A percentile compares a stretch with the other conserved stretches of the same genome.
Conservation (phyloP, 257 asterid genomes). For the Cinchona pubescens region DNA sequence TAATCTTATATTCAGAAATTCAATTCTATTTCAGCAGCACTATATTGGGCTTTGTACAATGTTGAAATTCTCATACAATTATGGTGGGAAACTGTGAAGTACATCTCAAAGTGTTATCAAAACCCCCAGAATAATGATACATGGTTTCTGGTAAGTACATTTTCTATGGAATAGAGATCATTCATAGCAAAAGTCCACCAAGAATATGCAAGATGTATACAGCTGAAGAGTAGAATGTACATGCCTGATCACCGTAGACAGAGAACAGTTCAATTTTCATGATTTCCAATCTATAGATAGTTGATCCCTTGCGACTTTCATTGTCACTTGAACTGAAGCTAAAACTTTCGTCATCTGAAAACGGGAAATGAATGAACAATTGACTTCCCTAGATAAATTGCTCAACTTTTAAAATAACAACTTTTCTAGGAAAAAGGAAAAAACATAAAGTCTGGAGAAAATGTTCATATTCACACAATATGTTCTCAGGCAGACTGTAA, state of each 20-base stretch:
- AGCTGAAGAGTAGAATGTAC: slow-evolving; percentile 19
- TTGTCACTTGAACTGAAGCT: slow-evolving; percentile 36
- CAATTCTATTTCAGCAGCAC: not conserved
- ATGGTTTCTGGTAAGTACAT: not conserved
- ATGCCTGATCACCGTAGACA: slow-evolving; percentile 73
- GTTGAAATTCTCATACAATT: not conserved
- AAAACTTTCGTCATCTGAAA: slow-evolving; percentile 52
- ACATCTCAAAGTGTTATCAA: too few relatives aligned
- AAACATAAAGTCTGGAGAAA: not conserved
- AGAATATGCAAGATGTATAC: not conserved
- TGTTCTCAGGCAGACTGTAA: not conserved
- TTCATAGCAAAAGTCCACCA: not conserved
- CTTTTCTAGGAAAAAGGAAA: not conserved
- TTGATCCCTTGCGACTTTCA: slow-evolving; percentile 44
- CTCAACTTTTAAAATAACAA: slow-evolving; percentile 7
- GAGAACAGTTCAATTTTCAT: slow-evolving; percentile 59
- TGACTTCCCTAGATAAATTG: not conserved
- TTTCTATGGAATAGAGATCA: not conserved
- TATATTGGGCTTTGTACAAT: not conserved
- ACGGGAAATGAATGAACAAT: slow-evolving; percentile 19
- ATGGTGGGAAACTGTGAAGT: not conserved
- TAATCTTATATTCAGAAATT: not conserved
- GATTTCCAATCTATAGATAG: slow-evolving; percentile 68
- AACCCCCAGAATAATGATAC: not conserved
- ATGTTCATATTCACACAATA: not conserved